Conservation (phyloP, 2,329 filamentous ascomycete species). For the Talaromyces islandicus region DNA sequence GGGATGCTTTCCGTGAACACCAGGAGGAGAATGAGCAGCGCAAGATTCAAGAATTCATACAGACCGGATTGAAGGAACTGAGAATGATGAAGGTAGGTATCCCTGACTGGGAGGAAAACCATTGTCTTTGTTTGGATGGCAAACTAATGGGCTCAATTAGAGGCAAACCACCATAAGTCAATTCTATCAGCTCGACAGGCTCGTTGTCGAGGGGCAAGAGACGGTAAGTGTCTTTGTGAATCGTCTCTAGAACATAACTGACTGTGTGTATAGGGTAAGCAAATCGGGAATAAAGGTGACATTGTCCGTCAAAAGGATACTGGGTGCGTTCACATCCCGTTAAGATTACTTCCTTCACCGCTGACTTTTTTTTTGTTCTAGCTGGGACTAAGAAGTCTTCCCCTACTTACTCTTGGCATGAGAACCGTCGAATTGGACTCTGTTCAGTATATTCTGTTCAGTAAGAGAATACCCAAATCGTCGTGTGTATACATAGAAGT, state of each 20-base stretch:
- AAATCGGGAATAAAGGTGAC: conserved; percentile 57
- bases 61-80: conserved; percentile 79
- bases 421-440: not conserved
- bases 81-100: conserved; percentile 78
- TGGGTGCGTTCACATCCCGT: conserved; percentile 50
- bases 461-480: not conserved
- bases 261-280: conserved; percentile 53
- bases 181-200: conserved; percentile 84
- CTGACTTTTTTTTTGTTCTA: conserved; percentile 9
- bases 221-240: conserved; percentile 52
- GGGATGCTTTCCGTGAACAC: conserved; percentile 84
- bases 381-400: conserved; percentile 8
- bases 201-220: conserved; percentile 87
- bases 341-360: not conserved
- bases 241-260: conserved; percentile 12
- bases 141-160: conserved; percentile 49
- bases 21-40: conserved; percentile 65
- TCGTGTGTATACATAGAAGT: not conserved
- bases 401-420: not conserved
- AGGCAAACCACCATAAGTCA: conserved; percentile 92
- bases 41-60: conserved; percentile 78
- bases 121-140: conserved; percentile 1
- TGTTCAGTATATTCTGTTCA: not conserved
- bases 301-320: conserved; percentile 70
- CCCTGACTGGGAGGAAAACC: not conserved